Evolutionary conservation across 169 alveolate species (phyloP).

Genomic region (Plasmodium gaboni): DNA sequence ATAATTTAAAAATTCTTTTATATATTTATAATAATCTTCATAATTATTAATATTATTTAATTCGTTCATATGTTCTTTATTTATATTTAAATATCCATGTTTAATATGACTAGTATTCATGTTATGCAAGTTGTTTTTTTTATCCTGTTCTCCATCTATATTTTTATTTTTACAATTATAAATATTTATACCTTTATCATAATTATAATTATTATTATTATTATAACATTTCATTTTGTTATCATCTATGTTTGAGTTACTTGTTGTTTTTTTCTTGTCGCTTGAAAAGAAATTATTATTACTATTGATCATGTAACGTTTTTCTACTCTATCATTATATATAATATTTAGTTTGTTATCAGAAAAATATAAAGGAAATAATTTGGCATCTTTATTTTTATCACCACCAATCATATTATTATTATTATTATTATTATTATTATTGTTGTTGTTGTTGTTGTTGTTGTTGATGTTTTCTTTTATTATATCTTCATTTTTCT

Average conservation of each 20-base stretch:
- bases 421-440: neutral
- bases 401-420: neutral
- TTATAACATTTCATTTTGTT: neutral
- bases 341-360: conserved; percentile 22
- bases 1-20: conserved; percentile 21
- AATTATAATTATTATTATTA: neutral
- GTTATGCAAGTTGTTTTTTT: too few relatives aligned
- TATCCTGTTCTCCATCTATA: too few relatives aligned
- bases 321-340: conserved; percentile 26
- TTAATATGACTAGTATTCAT: too few relatives aligned
- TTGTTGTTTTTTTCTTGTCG: conserved; percentile 1
- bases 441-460: neutral
- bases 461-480: too few relatives aligned
- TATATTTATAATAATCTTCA: conserved; percentile 59
- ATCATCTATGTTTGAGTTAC: neutral
- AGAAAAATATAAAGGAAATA: conserved; percentile 23
- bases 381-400: neutral
- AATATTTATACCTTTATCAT: too few relatives aligned
- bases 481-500: neutral
- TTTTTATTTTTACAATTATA: too few relatives aligned
- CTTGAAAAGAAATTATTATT: neutral
- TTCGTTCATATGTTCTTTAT: conserved; percentile 7
- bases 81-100: neutral
- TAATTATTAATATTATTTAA: conserved; percentile 32
- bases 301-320: neutral